These are phyloP conservation scores for Sporothrix schenckii DNA, from an alignment of 2,329 filamentous ascomycete species.

Conservation along the genomic window DNA sequence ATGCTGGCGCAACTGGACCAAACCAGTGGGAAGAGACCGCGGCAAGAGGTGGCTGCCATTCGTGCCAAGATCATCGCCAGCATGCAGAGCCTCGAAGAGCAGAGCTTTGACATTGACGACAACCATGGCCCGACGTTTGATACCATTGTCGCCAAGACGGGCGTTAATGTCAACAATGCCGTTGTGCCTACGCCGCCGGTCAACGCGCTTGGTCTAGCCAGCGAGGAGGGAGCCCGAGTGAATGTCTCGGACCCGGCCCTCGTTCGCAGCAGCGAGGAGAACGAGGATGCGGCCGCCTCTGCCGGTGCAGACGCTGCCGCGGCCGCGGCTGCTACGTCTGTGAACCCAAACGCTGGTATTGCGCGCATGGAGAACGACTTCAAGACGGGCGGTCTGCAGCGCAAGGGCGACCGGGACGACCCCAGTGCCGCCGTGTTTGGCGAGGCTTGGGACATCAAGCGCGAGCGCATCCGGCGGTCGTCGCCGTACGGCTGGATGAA, in stretches of 20 bases:
- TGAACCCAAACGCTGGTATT: slow-evolving; percentile 72
- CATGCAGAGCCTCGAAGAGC: slow-evolving; percentile 85
- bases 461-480: slow-evolving; percentile 78
- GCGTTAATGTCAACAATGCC: slow-evolving; percentile 52
- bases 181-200: background rate
- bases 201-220: background rate
- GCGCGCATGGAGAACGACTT: slow-evolving; percentile 88
- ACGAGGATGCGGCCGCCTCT: slow-evolving; percentile 21
- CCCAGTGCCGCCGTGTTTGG: slow-evolving; percentile 85
- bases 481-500: slow-evolving; percentile 88
- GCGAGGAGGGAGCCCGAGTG: background rate
- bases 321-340: slow-evolving; percentile 46
- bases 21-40: slow-evolving; percentile 77
- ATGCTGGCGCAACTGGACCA: slow-evolving; percentile 84
- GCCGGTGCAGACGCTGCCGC: slow-evolving; percentile 43
- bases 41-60: slow-evolving; percentile 79
- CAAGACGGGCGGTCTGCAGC: slow-evolving; percentile 80
- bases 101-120: slow-evolving; percentile 78
- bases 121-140: slow-evolving; percentile 75
- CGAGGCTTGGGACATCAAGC: slow-evolving; percentile 82
- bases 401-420: slow-evolving; percentile 80
- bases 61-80: slow-evolving; percentile 85
- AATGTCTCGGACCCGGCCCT: slow-evolving; percentile 6
- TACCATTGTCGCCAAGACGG: slow-evolving; percentile 75
- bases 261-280: slow-evolving; percentile 20